Conservation (phyloP, 345 rosid genomes). For the Rhizophora mangle region DNA sequence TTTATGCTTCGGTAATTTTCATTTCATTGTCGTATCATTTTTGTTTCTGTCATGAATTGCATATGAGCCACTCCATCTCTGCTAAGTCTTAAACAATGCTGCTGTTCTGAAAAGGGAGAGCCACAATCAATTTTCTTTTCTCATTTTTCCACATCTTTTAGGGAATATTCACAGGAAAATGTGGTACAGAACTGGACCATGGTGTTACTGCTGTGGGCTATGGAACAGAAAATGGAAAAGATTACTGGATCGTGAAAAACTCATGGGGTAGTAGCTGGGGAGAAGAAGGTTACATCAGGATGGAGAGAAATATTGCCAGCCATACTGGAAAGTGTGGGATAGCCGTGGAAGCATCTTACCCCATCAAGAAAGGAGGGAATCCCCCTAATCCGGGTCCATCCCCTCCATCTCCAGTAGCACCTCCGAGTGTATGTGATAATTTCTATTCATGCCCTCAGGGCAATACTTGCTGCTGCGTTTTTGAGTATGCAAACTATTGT, state of each 20-base stretch:
- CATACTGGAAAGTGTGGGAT: slow-evolving; percentile 81
- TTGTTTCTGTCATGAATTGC: neutral
- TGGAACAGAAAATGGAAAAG: slow-evolving; percentile 70
- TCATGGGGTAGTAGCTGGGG: slow-evolving; percentile 92
- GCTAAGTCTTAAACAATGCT: too few species aligned
- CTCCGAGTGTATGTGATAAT: slow-evolving; percentile 69
- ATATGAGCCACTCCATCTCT: too few species aligned
- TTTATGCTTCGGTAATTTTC: slow-evolving; percentile 61
- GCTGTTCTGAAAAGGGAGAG: too few species aligned
- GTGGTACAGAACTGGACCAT: slow-evolving; percentile 80
- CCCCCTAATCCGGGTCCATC: slow-evolving; percentile 97
- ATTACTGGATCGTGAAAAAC: slow-evolving; percentile 80
- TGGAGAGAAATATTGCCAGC: slow-evolving; percentile 53
- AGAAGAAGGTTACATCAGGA: slow-evolving; percentile 68
- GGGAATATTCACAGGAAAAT: slow-evolving; percentile 75
- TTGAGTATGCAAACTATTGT: slow-evolving; percentile 54
- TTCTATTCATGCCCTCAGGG: slow-evolving; percentile 64
- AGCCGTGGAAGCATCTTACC: slow-evolving; percentile 80
- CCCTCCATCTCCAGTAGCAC: slow-evolving; percentile 81
- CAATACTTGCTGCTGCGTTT: slow-evolving; percentile 84
- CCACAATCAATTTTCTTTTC: too few species aligned
- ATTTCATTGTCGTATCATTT: neutral
- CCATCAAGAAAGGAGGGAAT: slow-evolving; percentile 70
- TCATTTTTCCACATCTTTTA: slow-evolving; percentile 11
- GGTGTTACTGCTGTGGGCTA: slow-evolving; percentile 91